phyloP scores from a whole-genome alignment of 192 early-diverging fungal species.

The Coemansia sp. region DNA sequence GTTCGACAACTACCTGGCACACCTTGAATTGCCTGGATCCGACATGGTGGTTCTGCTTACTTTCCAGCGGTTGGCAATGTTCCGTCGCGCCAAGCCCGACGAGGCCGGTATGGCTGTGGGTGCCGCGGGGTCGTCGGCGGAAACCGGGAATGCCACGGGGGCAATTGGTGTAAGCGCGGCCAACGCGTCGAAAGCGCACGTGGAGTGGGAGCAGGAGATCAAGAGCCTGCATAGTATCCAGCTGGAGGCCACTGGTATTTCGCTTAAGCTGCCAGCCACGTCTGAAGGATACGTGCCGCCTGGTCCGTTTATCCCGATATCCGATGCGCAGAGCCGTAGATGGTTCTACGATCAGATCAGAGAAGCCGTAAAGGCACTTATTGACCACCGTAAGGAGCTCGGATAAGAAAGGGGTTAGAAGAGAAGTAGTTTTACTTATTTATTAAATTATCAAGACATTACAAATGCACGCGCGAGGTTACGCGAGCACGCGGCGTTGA shows the following conservation, averaged over 20 bases:
- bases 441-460: conserved; percentile 10
- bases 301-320: conserved; percentile 68
- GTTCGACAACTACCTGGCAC: conserved; percentile 81
- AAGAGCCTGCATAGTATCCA: conserved; percentile 66
- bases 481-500: conserved; percentile 41
- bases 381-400: conserved; percentile 41
- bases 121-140: conserved; percentile 35
- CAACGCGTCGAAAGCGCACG: conserved; percentile 62
- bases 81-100: conserved; percentile 51
- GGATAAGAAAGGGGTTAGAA: conserved; percentile 7
- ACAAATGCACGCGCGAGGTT: conserved; percentile 45
- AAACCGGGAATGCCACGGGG: conserved; percentile 36
- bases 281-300: conserved; percentile 50
- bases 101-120: conserved; percentile 42
- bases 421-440: too few relatives aligned
- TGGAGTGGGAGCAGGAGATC: conserved; percentile 86
- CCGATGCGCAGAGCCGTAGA: conserved; percentile 60
- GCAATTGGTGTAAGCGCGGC: conserved; percentile 46
- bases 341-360: conserved; percentile 72
- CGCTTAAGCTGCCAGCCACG: conserved; percentile 62
- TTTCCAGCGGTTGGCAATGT: conserved; percentile 70
- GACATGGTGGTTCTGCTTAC: conserved; percentile 87
- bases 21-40: conserved; percentile 76
- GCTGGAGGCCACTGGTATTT: conserved; percentile 68
- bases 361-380: conserved; percentile 60